Evolutionary conservation across 495 filamentous ascomycete species (phyloP).

Genomic region (Xylaria longipes): DNA sequence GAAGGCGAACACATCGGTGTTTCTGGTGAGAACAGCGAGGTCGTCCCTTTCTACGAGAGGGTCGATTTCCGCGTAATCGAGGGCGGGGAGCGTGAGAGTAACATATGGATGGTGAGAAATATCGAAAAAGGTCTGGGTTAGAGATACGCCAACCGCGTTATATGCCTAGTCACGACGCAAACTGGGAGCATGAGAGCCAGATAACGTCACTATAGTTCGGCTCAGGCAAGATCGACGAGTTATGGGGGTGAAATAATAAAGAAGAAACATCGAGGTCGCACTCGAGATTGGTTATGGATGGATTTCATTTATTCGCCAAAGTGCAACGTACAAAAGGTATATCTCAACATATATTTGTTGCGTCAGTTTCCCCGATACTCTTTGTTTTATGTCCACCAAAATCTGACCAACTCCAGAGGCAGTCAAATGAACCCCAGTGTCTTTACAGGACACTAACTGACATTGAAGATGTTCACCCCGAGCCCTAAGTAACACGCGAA

Average conservation of each 20-base stretch:
- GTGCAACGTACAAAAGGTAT: conserved; percentile 18
- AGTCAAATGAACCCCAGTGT: neutral
- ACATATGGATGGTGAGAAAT: conserved; percentile 48
- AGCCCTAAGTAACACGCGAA: neutral
- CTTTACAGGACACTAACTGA: neutral
- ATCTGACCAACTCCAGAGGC: conserved; percentile 8
- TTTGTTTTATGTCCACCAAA: conserved; percentile 10
- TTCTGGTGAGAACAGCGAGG: conserved; percentile 49
- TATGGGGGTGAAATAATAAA: neutral
- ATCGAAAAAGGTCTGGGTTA: neutral
- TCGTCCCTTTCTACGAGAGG: conserved; percentile 51
- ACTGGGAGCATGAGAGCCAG: neutral
- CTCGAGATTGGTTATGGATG: neutral
- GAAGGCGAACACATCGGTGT: conserved; percentile 47
- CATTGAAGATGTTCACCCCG: neutral
- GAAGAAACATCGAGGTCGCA: neutral
- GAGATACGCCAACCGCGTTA: neutral
- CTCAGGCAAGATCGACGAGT: neutral
- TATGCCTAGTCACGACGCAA: neutral
- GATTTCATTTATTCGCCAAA: conserved; percentile 6
- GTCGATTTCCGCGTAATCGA: conserved; percentile 47
- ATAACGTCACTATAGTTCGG: neutral
- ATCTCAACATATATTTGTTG: conserved; percentile 9
- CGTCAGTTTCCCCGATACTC: conserved; percentile 18
- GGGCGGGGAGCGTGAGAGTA: conserved; percentile 41